These are phyloP conservation scores for Umbilicus rupestris DNA, from an alignment of 164 flowering plant species.

Conservation along the genomic window DNA sequence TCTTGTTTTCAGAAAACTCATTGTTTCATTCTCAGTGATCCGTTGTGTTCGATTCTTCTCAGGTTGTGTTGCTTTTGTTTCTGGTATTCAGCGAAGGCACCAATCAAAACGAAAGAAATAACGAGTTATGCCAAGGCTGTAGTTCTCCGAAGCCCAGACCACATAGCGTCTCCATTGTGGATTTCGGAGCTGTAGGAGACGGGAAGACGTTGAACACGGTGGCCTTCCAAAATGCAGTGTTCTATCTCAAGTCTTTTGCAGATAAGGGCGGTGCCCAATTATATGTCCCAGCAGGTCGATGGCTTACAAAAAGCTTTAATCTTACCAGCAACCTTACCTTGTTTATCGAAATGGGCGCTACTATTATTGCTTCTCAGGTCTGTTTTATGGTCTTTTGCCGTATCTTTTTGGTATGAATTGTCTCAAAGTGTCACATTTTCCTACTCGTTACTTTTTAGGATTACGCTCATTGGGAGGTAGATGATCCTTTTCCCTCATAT, in stretches of 20 bases:
- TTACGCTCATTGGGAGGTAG: conserved; percentile 51
- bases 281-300: conserved; percentile 64
- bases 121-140: conserved; percentile 20
- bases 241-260: conserved; percentile 63
- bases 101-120: neutral
- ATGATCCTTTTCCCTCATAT: too few relatives aligned
- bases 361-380: conserved; percentile 62
- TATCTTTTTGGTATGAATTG: too few relatives aligned
- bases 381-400: conserved; percentile 10
- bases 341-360: conserved; percentile 52
- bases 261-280: conserved; percentile 87
- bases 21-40: too few relatives aligned
- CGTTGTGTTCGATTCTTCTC: neutral
- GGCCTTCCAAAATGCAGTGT: conserved; percentile 76
- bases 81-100: neutral
- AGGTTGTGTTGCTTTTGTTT: neutral
- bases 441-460: conserved; percentile 33
- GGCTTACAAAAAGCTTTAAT: conserved; percentile 71
- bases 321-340: conserved; percentile 75
- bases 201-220: conserved; percentile 68
- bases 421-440: too few relatives aligned
- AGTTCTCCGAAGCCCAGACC: conserved; percentile 33
- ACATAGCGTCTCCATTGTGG: conserved; percentile 59
- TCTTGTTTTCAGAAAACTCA: neutral
- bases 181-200: conserved; percentile 85